Evolutionary conservation across 257 asterid species (phyloP).

Genomic region (Przewalskia tangutica): DNA sequence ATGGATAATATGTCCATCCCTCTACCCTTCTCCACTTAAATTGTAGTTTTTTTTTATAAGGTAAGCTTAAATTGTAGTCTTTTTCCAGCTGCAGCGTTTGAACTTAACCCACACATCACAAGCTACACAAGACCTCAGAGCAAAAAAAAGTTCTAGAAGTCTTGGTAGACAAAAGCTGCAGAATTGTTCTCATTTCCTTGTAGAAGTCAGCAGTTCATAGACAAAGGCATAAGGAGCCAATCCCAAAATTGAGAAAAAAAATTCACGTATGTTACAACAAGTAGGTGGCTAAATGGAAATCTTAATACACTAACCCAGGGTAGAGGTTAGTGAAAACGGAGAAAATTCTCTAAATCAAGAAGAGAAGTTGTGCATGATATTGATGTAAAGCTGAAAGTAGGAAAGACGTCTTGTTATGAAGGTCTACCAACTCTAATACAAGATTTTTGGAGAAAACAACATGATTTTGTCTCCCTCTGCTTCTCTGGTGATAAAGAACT

Average conservation of each 20-base stretch:
- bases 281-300: not conserved
- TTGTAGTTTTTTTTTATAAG: not conserved
- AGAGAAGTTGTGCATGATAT: not conserved
- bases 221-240: not conserved
- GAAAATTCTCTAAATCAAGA: too few relatives aligned
- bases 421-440: not conserved
- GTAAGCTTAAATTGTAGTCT: too few relatives aligned
- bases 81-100: not conserved
- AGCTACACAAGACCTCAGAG: not conserved
- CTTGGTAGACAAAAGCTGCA: not conserved
- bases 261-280: not conserved
- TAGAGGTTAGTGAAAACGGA: not conserved
- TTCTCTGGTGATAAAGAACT: not conserved
- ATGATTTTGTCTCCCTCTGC: not conserved
- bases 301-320: not conserved
- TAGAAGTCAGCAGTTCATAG: not conserved
- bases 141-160: not conserved
- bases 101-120: not conserved
- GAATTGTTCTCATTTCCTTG: not conserved
- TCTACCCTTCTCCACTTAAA: not conserved
- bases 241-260: not conserved
- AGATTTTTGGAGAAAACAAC: not conserved
- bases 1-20: not conserved
- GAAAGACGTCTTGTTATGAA: not conserved
- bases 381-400: not conserved